A percentile compares a stretch with the other conserved stretches of the same genome.
These are phyloP conservation scores for Pelargonium australe DNA, from an alignment of 441 rosid species.

Conservation along the genomic window DNA sequence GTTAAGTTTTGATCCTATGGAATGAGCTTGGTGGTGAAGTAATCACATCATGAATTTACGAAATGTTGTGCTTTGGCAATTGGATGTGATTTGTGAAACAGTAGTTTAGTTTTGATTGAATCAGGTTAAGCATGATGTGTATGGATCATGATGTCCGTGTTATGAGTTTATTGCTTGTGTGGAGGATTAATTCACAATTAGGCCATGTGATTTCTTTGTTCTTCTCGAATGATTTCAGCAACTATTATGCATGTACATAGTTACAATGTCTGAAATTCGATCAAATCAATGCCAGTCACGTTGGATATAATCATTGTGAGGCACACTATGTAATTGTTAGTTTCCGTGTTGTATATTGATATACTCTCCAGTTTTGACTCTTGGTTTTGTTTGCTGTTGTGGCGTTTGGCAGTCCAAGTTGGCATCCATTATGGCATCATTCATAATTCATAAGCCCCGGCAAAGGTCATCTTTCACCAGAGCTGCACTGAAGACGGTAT, in stretches of 20 bases:
- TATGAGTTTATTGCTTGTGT: not conserved
- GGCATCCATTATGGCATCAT: slow-evolving; percentile 81
- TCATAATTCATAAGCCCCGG: slow-evolving; percentile 73
- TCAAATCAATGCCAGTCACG: not conserved
- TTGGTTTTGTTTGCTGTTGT: slow-evolving; percentile 9
- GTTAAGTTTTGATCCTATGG: no score
- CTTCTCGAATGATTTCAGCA: slow-evolving; percentile 9
- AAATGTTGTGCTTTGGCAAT: no score
- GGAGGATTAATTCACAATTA: not conserved
- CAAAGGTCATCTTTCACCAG: slow-evolving; percentile 60
- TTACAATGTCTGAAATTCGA: not conserved
- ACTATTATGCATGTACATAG: not conserved
- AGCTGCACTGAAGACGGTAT: slow-evolving; percentile 78
- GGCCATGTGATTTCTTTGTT: not conserved
- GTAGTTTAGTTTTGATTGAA: no score
- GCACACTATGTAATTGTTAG: not conserved
- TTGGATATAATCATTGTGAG: not conserved
- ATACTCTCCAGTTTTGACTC: not conserved
- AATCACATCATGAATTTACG: no score
- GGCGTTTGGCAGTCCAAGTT: slow-evolving; percentile 53
- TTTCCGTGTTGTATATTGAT: not conserved
- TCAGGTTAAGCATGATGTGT: not conserved
- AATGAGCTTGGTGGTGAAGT: no score
- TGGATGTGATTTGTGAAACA: no score
- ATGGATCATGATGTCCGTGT: not conserved